phyloP scores from a whole-genome alignment of 2,329 filamentous ascomycete genomes.

The Myriosclerotinia curreyana region DNA sequence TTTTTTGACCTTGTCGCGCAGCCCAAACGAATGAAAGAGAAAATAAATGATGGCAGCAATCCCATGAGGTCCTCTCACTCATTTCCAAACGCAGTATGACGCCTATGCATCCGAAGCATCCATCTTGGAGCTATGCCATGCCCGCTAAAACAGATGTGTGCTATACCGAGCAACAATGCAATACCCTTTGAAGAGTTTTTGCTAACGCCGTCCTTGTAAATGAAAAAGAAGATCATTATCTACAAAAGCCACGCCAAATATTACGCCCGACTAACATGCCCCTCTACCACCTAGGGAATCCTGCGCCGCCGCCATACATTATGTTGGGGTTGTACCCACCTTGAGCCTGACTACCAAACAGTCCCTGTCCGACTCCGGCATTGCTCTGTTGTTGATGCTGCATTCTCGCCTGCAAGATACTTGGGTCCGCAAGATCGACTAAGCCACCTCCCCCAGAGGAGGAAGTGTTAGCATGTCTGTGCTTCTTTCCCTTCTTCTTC shows the following conservation, averaged over 20 bases:
- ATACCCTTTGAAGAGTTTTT: conserved; percentile 35
- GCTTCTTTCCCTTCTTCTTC: conserved; percentile 99
- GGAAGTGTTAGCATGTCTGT: conserved; percentile 99
- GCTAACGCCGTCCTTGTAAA: conserved; percentile 36
- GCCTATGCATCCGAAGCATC: conserved; percentile 40
- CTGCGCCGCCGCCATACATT: conserved; percentile 63
- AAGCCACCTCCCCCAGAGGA: conserved; percentile 98
- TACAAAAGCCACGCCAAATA: conserved; percentile 32
- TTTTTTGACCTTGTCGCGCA: conserved; percentile 31
- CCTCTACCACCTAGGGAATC: conserved; percentile 61
- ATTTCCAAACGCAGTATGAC: conserved; percentile 33
- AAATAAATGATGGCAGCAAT: conserved; percentile 31
- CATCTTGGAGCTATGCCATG: conserved; percentile 45
- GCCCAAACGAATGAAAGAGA: conserved; percentile 32
- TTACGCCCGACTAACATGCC: conserved; percentile 31
- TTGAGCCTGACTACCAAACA: conserved; percentile 86
- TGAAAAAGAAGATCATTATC: conserved; percentile 37
- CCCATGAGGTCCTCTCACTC: conserved; percentile 35
- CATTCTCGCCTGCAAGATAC: conserved; percentile 97
- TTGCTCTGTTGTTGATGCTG: conserved; percentile 82
- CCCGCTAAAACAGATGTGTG: conserved; percentile 48
- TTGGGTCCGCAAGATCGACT: conserved; percentile 99
- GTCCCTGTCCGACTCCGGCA: conserved; percentile 80
- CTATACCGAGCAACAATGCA: conserved; percentile 35
- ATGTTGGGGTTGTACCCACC: conserved; percentile 90